A percentile compares a stretch with the other conserved stretches of the same genome.
Evolutionary conservation across 371 early-diverging fungal genomes (phyloP).

Genomic region (Mucor sp.): DNA sequence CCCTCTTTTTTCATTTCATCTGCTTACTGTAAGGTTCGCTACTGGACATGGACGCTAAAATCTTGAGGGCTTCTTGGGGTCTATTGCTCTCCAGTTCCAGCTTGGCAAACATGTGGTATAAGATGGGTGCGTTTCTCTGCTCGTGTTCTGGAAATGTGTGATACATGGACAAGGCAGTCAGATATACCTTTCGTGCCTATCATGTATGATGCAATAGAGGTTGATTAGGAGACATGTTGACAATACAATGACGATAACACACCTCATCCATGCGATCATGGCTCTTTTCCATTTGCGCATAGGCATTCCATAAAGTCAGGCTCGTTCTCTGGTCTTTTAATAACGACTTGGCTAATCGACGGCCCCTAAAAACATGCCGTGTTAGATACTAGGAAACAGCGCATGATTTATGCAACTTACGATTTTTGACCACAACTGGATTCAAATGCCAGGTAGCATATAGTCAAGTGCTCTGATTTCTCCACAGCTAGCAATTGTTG

Average conservation of each 20-base stretch:
- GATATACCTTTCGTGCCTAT: conserved; percentile 71
- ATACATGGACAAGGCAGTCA: conserved; percentile 58
- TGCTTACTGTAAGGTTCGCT: conserved; percentile 29
- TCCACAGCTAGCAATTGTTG: conserved; percentile 37
- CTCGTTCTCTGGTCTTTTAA: conserved; percentile 61
- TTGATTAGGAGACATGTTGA: background rate
- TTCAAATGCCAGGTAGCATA: conserved; percentile 55
- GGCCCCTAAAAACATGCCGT: conserved; percentile 33
- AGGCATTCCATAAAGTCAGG: conserved; percentile 67
- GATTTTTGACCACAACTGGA: conserved; percentile 36
- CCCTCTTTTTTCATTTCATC: background rate
- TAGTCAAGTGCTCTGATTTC: conserved; percentile 34
- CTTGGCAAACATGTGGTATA: conserved; percentile 62
- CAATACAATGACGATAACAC: background rate
- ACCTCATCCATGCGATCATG: conserved; percentile 37
- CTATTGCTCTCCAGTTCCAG: conserved; percentile 54
- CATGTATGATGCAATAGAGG: background rate
- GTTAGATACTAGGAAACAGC: background rate
- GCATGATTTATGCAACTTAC: conserved; percentile 17
- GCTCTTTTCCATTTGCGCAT: conserved; percentile 64
- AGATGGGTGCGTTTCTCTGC: conserved; percentile 42
- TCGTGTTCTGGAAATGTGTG: conserved; percentile 44
- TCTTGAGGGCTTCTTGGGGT: conserved; percentile 49
- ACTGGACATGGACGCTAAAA: conserved; percentile 46
- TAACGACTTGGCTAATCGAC: conserved; percentile 59